Base-by-base conservation (phyloP, 176 grass and related monocot genomes). In the Eremochloa ophiuroides region DNA sequence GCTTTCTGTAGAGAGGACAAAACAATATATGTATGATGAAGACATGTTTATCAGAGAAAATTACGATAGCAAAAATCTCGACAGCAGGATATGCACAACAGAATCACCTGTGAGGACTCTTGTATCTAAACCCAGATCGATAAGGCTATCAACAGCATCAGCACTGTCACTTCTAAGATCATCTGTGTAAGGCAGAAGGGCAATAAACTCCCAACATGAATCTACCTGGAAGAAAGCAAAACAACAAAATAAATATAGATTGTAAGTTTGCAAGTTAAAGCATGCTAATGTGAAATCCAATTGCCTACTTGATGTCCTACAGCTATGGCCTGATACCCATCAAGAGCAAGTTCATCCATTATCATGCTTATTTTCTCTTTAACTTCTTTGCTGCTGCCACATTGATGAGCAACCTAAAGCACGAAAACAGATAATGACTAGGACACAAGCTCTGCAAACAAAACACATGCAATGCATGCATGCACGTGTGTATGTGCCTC, bases 281-380 rank as follows among this genome's bases (percentile, higher is more conserved):
- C n/a, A 16, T 59, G 4, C n/a, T 73, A 73, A 44, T 73, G 17
- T 4, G 12, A 64, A 56, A 65, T 78, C 46, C 15, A 83, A 58
- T 74, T 82, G 47, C 75, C 4, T 27, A 90, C 73, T 84, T 87
- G 77, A 67, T 73, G 79, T 41, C 74, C 88, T 80, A 90, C 80
- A 50, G 84, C 84, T 87, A 90, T 73, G 72, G 88, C 47, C 39
- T 90, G 83, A 83, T 87, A 90, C 42, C 84, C 88, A 73, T 83
- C 88, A 77, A 77, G 42, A 79, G 79, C 58, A 77, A 83, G 76
- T 9, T 38, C 47, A 78, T 90, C 84, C 79, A 87, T 78, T 74
- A 66, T 35, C 46, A 31, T 74, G 62, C 53, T 83, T 77, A 87
- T 82, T 77, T 66, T 86, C 47, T 90, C 55, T 79, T 82, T 82